A percentile compares a stretch with the other conserved stretches of the same genome.
Evolutionary conservation across 2,329 filamentous ascomycete genomes (phyloP).

Genomic region (Emmonsiellopsis sp.): DNA sequence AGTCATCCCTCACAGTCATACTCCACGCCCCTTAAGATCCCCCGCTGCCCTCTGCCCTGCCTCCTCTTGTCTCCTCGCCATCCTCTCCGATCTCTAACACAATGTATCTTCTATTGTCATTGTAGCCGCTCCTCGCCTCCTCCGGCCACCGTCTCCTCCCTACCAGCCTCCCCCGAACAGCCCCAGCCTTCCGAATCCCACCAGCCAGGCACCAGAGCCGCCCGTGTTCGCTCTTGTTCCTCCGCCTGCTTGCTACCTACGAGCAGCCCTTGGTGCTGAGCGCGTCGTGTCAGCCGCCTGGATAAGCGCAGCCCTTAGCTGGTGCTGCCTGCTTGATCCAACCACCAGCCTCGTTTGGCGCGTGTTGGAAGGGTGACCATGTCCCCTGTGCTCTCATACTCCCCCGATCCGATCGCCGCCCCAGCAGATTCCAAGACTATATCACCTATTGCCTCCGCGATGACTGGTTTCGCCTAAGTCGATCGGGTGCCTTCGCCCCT

Average conservation of each 20-base stretch:
- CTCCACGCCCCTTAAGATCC: too few relatives aligned
- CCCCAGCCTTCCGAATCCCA: too few relatives aligned
- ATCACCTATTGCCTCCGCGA: not conserved
- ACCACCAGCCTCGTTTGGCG: conserved; percentile 2
- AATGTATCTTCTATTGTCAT: too few relatives aligned
- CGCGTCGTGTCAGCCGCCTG: conserved; percentile 4
- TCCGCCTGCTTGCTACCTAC: not conserved
- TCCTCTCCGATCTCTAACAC: too few relatives aligned
- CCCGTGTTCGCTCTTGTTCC: too few relatives aligned
- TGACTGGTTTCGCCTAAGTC: conserved; percentile 3
- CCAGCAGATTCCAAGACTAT: conserved; percentile 7
- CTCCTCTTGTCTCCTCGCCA: too few relatives aligned
- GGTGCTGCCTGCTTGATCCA: conserved; percentile 9
- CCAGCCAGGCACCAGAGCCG: too few relatives aligned
- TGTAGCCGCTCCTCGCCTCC: too few relatives aligned
- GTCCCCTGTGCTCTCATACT: conserved; percentile 5
- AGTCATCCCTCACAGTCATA: too few relatives aligned
- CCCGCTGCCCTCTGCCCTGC: too few relatives aligned
- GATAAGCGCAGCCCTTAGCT: conserved; percentile 9
- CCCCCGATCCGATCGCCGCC: conserved; percentile 10
- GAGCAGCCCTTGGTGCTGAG: not conserved
- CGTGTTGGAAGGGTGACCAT: conserved; percentile 6
- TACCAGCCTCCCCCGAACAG: too few relatives aligned
- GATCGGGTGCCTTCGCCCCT: conserved; percentile 6
- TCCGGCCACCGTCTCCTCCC: too few relatives aligned